phyloP scores from a whole-genome alignment of 257 asterid species.

The Catharanthus roseus region DNA sequence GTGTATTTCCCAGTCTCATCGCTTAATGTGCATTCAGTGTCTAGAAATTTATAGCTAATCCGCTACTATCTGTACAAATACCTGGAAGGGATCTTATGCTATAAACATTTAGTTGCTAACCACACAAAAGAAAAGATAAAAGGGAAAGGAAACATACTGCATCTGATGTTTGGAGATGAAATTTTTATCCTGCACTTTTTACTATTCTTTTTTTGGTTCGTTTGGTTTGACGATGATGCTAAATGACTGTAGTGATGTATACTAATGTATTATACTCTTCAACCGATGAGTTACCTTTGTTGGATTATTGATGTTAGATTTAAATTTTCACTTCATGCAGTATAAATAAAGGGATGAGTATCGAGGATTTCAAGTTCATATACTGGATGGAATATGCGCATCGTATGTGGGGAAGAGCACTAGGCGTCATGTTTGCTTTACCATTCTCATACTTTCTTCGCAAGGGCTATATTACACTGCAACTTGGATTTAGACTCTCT shows the following conservation, averaged over 20 bases:
- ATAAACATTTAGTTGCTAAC: neutral
- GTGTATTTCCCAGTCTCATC: neutral
- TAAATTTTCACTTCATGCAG: slow-evolving; percentile 33
- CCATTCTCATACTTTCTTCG: slow-evolving; percentile 92
- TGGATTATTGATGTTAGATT: neutral
- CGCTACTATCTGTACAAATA: neutral
- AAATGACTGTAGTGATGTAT: neutral
- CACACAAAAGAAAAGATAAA: neutral
- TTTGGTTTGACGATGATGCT: slow-evolving; percentile 1
- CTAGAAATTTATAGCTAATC: neutral
- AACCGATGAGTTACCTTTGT: neutral
- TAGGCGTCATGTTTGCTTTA: slow-evolving; percentile 90
- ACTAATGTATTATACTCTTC: neutral
- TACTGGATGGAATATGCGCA: slow-evolving; percentile 99
- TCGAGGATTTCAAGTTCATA: slow-evolving; percentile 90
- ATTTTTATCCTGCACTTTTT: neutral
- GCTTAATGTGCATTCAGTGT: neutral
- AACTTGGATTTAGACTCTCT: slow-evolving; percentile 67
- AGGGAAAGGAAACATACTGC: neutral
- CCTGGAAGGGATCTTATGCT: neutral
- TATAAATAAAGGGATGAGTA: slow-evolving; percentile 76
- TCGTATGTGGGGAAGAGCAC: slow-evolving; percentile 99
- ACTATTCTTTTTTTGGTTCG: neutral
- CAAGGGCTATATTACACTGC: slow-evolving; percentile 77
- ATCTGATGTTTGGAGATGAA: neutral